Base-by-base conservation (phyloP, 768 basidiomycete genomes). In the Leccinum variicolor region DNA sequence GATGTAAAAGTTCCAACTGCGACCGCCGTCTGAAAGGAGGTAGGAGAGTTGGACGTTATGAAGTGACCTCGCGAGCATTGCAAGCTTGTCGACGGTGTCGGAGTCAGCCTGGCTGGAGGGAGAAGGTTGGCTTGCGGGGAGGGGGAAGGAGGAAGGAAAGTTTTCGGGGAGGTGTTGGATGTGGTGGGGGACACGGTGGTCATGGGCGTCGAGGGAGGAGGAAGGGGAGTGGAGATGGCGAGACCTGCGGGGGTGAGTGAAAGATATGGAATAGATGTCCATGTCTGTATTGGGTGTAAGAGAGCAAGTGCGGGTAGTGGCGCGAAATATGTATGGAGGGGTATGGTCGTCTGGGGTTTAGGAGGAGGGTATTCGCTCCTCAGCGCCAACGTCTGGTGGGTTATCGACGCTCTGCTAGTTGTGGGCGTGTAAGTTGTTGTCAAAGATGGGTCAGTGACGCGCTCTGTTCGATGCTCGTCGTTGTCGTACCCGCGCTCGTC, bases 221-320 rank as follows among this genome's bases (percentile, higher is more conserved):
- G 83, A 74, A 54, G 82, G 76, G 57, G 85, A 83, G 51, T 69
- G 68, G 75, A 80, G 75, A 75, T 83, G 82, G 69, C 86, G 86
- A 70, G 87, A 82, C 72, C 88, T 81, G 78, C 90, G 89, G 69
- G 93, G 92, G 77, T 90, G 89, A 65, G 88, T 88, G 81, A 97
- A 95, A 69, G 93, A 91, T 64, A 92, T 91, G 55, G 93, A 91
- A 83, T 95, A 96, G 71, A 95, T 85, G 73, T 97, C 94, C 94
- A 97, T 95, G 45, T 29, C 49, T 57, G 49, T 41, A 1, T 3
- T 10, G 51, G 9, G 2, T 33, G 43, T 14, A 51, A 21, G 56
- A 28, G 33, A 39, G 34, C 33, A 57, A 56, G 59, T 15, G 48
- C 29, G 46, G 54, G 45, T 33, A 52, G 47, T 41, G 31, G 54